Evolutionary conservation across 2,329 filamentous ascomycete species (phyloP), one percentile per base, ranked within the genome.

Genomic region (Penicillium sp.): DNA sequence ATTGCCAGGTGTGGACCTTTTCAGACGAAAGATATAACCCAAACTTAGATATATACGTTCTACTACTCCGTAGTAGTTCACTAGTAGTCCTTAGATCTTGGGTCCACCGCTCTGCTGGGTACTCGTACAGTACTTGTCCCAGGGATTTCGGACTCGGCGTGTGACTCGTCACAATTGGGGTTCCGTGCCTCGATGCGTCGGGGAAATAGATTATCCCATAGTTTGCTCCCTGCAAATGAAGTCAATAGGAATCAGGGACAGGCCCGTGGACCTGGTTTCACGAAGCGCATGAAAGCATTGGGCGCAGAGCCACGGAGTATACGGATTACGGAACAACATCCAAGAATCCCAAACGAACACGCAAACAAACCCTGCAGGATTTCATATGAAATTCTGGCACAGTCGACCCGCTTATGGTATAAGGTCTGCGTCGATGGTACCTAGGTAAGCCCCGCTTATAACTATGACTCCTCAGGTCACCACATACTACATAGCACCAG

Each of bases 161-260:
- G 20, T 45, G 42, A 46, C 28, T 33, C 12, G n/a, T 46, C 40
- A 52, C 40, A 46, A 46, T 43, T 30, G 48, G 48, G 42, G 48
- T 42, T 51, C 28, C 18, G 30, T 21, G 14, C 33, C 42, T 23
- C 28, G 8, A 14, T 23, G 16, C 21, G 26, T 35, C 50, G 50
- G 50, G 43, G 42, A 52, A 52, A 52, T 46, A 33, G 23, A 45
- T 52, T 33, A 52, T 24, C 33, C 23, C 26, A 38, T n/a, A n/a
- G 18, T 16, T 35, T 14, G 23, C 11, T 16, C 7, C 12, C 18
- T 48, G 18, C 11, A 21, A 33, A 14, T 8, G 11, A 51, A 30
- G 23, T 43, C 11, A 33, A 20, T 18, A 40, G 23, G 14, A 23
- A n/a, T 4, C 5, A 49, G 16, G 18, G n/a, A 38, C n/a, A 23